Base-by-base conservation (phyloP, 83 land plant species). In the Diphasiastrum complanatum region DNA sequence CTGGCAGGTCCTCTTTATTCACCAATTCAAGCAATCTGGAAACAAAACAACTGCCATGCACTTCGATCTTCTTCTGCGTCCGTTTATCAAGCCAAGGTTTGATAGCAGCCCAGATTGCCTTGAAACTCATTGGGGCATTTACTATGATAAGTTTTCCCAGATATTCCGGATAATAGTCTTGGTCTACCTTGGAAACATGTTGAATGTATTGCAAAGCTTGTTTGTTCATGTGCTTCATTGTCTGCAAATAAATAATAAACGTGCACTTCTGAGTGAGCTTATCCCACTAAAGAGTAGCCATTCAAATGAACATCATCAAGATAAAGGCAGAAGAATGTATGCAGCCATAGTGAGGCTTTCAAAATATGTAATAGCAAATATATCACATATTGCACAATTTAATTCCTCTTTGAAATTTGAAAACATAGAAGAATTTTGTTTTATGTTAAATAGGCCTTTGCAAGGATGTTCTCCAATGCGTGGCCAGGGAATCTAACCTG, bases 51-150 rank as follows among this genome's bases (percentile, higher is more conserved):
- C 61, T 50, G 25, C 78, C 78, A 58, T 75, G 75, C 1, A 75
- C 69, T 48, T 75, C 78, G 5, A 75, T 75, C 45, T 75, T 75
- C 60, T 64, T 75, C 40, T 75, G 78, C 14, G 78, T 75, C 33
- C 75, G 43, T 38, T 75, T 75, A 47, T 75, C 78, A 34, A 75
- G 78, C 75, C 75, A 75, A 18, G 78, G 75, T 40, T 75, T 75
- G 18, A 75, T 60, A 34, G 64, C 33, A 25, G 70, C 60, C 78
- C 78, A 75, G 1, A 75, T 52, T 57, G 78, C 78, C 55, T 75
- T 75, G 47, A 75, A 75, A 12, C 63, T 29, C 40, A 70, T 59
- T 1, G 78, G 78, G 11, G 78, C 76, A 50, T 75, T 75, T 14
- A 75, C 68, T 8, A 75, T 75, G 26, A 75, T 12, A 75, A 75